Percentiles rank a stretch among this genome's conserved stretches.
These are phyloP conservation scores for Fusarium drepaniforme DNA, from an alignment of 2,329 filamentous ascomycete species.

Conservation along the genomic window DNA sequence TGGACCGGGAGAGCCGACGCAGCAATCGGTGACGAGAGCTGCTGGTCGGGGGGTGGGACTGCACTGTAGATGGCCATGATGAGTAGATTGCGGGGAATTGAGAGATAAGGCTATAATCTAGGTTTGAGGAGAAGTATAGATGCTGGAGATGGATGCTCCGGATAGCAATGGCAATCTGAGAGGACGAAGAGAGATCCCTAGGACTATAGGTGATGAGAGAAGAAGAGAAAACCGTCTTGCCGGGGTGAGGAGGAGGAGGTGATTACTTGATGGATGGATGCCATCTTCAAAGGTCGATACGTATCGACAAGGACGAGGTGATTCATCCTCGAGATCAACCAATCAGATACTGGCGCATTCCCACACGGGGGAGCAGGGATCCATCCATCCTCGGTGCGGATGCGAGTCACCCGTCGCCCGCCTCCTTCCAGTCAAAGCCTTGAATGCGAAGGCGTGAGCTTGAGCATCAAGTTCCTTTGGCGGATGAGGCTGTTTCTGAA, in stretches of 20 bases:
- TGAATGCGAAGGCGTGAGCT: conserved; percentile 4
- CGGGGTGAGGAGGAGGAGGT: conserved; percentile 7
- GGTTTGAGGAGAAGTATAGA: background rate
- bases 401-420: conserved; percentile 63
- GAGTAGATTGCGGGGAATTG: conserved; percentile 9
- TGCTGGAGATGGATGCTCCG: background rate
- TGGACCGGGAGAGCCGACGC: conserved; percentile 34
- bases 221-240: conserved; percentile 13
- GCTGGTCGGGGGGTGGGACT: conserved; percentile 60
- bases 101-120: conserved; percentile 8
- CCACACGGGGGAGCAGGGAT: conserved; percentile 43
- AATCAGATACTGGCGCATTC: conserved; percentile 49
- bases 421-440: conserved; percentile 11
- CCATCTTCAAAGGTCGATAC: conserved; percentile 14
- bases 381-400: conserved; percentile 44
- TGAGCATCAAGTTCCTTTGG: background rate
- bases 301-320: conserved; percentile 16
- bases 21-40: conserved; percentile 35
- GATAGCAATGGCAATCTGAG: conserved; percentile 5
- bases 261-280: conserved; percentile 30
- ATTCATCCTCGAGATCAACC: conserved; percentile 41
- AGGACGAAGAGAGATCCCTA: background rate
- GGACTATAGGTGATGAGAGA: conserved; percentile 4
- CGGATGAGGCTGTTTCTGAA: background rate
- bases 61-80: conserved; percentile 66